Percentiles rank a stretch among this genome's conserved stretches.
These are phyloP conservation scores for Diaporthe vaccinii DNA, from an alignment of 2,329 filamentous ascomycete genomes.

Conservation along the genomic window DNA sequence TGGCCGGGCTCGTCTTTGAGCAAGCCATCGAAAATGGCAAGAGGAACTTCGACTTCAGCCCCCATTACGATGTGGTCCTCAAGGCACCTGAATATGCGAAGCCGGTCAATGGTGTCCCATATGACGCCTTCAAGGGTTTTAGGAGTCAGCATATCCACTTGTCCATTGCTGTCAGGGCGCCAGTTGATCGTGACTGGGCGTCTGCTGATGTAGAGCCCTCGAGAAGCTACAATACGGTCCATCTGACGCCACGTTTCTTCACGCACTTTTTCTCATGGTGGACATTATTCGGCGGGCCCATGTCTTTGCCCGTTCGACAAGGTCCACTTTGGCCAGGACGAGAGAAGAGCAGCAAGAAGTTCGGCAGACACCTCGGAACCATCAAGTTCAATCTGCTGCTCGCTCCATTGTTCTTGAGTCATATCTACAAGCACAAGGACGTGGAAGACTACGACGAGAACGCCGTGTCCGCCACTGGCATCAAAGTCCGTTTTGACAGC, in stretches of 20 bases:
- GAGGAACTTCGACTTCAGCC: conserved; percentile 88
- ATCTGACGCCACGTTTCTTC: conserved; percentile 95
- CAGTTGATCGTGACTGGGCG: conserved; percentile 88
- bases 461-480: conserved; percentile 90
- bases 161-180: conserved; percentile 90
- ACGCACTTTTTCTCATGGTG: conserved; percentile 99
- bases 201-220: conserved; percentile 81
- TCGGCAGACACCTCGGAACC: conserved; percentile 95
- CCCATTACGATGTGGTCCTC: conserved; percentile 91
- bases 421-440: conserved; percentile 99
- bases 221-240: conserved; percentile 95
- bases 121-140: conserved; percentile 97
- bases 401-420: conserved; percentile 93
- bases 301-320: conserved; percentile 95
- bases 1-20: conserved; percentile 93
- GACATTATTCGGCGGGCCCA: conserved; percentile 94
- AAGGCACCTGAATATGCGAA: conserved; percentile 84
- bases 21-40: conserved; percentile 79
- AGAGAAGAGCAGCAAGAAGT: conserved; percentile 98
- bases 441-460: conserved; percentile 84
- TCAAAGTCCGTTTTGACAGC: conserved; percentile 95
- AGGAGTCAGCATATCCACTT: conserved; percentile 96
- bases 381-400: conserved; percentile 97
- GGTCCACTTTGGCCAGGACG: conserved; percentile 90
- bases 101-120: conserved; percentile 66